These are phyloP conservation scores for Tolypocladium guangdongense DNA, from an alignment of 2,329 filamentous ascomycete genomes.

Conservation along the genomic window DNA sequence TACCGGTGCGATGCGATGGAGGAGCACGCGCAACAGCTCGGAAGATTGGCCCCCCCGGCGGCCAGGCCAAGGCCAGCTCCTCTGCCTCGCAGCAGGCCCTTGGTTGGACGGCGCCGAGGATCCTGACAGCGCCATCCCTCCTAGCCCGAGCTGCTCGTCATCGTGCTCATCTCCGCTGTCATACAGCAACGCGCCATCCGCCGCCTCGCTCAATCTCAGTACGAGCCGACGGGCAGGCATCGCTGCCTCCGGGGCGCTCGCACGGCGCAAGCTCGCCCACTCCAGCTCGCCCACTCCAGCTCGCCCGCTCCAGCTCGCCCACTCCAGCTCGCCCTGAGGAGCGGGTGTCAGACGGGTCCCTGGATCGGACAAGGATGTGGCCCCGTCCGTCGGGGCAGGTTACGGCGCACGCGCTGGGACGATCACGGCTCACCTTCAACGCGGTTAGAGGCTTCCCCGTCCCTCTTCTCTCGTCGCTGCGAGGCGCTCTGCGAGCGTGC, in stretches of 20 bases:
- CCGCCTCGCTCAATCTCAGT: background rate
- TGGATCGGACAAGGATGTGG: background rate
- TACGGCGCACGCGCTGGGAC: background rate
- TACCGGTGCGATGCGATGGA: background rate
- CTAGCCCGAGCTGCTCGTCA: slow-evolving; percentile 1
- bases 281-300: background rate
- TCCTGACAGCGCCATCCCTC: background rate
- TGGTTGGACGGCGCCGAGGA: background rate
- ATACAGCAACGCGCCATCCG: slow-evolving; percentile 1
- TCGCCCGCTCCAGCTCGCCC: background rate
- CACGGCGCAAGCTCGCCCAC: background rate
- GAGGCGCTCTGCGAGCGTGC: background rate
- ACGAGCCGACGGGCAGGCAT: background rate
- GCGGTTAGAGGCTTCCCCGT: background rate
- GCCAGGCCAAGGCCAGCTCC: background rate
- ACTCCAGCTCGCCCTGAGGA: background rate
- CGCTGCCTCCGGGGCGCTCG: background rate
- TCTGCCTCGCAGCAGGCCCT: background rate
- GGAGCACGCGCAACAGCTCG: background rate
- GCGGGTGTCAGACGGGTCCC: background rate
- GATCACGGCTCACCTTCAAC: background rate
- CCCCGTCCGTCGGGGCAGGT: background rate
- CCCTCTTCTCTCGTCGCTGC: background rate
- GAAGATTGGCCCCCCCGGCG: background rate
- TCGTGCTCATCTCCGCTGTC: slow-evolving; percentile 3